Percentiles rank a stretch among this genome's conserved stretches.
Conservation (phyloP, 139 green algal species). For the Micromonas commoda region DNA sequence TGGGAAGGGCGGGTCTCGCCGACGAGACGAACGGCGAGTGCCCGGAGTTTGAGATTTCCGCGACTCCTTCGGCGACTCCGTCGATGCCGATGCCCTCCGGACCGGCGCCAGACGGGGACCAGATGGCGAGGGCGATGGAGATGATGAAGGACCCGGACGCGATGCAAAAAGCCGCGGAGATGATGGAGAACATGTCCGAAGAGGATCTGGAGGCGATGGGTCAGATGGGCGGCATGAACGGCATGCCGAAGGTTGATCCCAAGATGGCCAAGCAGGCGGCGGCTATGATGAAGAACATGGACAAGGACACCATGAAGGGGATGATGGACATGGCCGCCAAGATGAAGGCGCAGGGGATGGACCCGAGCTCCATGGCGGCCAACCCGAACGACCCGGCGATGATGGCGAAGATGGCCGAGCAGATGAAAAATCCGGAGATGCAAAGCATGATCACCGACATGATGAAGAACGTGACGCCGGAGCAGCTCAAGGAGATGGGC, state of each 20-base stretch:
- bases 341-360: background rate
- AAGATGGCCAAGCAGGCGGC: conserved; percentile 3
- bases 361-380: too few species aligned
- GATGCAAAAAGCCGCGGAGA: background rate
- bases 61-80: background rate
- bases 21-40: conserved; percentile 4
- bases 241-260: background rate
- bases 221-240: background rate
- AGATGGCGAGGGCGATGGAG: conserved; percentile 7
- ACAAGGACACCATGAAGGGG: conserved; percentile 1
- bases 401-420: conserved; percentile 22
- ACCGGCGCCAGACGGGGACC: background rate
- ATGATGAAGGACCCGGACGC: conserved; percentile 23
- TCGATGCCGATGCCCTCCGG: background rate
- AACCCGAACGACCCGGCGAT: too few species aligned
- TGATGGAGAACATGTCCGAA: background rate
- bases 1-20: background rate
- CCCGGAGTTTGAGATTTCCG: background rate
- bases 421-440: conserved; percentile 24
- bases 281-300: conserved; percentile 32
- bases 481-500: conserved; percentile 24
- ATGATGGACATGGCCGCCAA: conserved; percentile 26
- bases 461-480: conserved; percentile 24
- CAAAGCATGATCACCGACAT: conserved; percentile 20
- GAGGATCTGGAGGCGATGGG: background rate